phyloP scores from a whole-genome alignment of 306 rosid species.

The Quillaja saponaria region DNA sequence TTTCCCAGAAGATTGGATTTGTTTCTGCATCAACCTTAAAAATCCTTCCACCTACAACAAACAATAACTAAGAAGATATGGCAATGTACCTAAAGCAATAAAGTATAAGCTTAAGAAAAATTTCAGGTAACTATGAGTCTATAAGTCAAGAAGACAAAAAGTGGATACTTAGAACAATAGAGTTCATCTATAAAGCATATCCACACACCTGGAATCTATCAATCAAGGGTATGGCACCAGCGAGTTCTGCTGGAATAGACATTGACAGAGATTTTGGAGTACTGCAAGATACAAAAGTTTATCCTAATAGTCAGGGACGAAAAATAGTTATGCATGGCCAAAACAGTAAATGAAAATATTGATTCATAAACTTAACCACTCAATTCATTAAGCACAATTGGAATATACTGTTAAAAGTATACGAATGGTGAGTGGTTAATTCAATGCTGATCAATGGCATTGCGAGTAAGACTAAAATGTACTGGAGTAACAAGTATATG shows the following conservation, averaged over 20 bases:
- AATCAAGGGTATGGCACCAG: slow-evolving; percentile 88
- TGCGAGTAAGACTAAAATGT: slow-evolving; percentile 4
- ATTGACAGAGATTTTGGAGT: slow-evolving; percentile 70
- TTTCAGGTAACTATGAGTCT: not conserved
- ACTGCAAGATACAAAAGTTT: slow-evolving; percentile 43
- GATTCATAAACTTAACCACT: not conserved
- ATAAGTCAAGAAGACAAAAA: too few relatives aligned
- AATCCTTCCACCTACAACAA: slow-evolving; percentile 82
- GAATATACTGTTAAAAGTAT: not conserved
- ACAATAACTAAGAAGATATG: slow-evolving; percentile 7
- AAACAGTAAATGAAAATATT: slow-evolving; percentile 17
- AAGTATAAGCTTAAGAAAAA: slow-evolving; percentile 1
- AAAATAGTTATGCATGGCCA: not conserved
- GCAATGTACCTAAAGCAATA: slow-evolving; percentile 2
- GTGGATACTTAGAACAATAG: not conserved
- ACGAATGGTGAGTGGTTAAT: too few relatives aligned
- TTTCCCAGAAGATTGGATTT: slow-evolving; percentile 92
- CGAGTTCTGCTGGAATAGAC: slow-evolving; percentile 81
- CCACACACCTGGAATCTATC: slow-evolving; percentile 77
- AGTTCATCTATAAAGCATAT: slow-evolving; percentile 1
- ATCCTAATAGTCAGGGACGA: not conserved
- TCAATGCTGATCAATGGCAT: not conserved
- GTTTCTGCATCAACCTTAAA: slow-evolving; percentile 86
- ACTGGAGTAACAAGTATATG: slow-evolving; percentile 9
- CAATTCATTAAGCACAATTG: slow-evolving; percentile 1